Evolutionary conservation across 352 stramenopile genomes (phyloP), one percentile per base, ranked within the genome.

Genomic region (Globisporangium polare): DNA sequence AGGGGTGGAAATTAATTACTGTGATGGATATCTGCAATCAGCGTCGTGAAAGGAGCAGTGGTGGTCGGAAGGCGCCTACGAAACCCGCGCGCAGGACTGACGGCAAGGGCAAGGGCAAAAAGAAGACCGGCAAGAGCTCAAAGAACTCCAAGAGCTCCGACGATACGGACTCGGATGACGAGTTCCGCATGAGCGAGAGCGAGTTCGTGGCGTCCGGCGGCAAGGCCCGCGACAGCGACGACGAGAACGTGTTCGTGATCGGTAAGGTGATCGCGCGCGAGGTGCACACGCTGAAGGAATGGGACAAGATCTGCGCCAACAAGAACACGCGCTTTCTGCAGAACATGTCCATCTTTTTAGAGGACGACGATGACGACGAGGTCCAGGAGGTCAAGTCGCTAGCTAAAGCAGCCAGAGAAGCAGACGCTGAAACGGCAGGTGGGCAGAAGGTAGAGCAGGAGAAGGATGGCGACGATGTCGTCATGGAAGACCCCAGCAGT

Each of bases 221-320:
- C 27, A 27, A 43, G 47, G 33, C n/a, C 31, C 24, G 26, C 20
- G 54, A 57, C 35, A 66, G 46, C 33, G 65, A 72, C 22, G 75
- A 84, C 26, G 78, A 88, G n/a, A 86, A 90, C 50, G 71, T 64
- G 22, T 95, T 93, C 64, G 72, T 94, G 41, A 89, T 96, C 56
- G 87, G 90, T 68, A 96, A 96, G 59, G 51, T 96, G 2, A 59
- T 96, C 29, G 87, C 78, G 22, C 73, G 79, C 3, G 87, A 96
- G 47, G 75, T 82, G 17, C 87, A 94, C 60, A 94, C 87, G 7
- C 46, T 77, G 9, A 92, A 91, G 42, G 77, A 93, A 50, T 95
- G 87, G 87, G 69, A 74, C 50, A 88, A 84, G 45, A 86, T 89
- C 5, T 90, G 85, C 33, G 71, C 66, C 54, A 78, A 86, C 64